phyloP scores from a whole-genome alignment of 331 rosid genomes.

The Cydonia oblonga region DNA sequence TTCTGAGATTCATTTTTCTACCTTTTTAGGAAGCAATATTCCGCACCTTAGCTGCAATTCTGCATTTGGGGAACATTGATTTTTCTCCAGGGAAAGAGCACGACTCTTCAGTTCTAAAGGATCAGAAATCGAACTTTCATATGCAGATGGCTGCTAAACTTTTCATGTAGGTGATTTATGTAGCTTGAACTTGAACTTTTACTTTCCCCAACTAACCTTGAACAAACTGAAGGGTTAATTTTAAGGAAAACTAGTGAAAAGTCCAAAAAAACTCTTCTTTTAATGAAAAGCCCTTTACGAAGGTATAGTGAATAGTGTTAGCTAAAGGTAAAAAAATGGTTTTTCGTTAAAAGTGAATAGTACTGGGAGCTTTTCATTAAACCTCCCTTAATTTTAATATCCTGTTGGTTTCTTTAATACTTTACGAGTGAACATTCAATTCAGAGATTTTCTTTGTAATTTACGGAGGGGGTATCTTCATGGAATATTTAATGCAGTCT shows the following conservation, averaged over 20 bases:
- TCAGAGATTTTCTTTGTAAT: neutral
- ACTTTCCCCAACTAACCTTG: neutral
- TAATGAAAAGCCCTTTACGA: no score
- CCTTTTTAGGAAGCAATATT: conserved; percentile 69
- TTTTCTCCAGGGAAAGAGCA: conserved; percentile 96
- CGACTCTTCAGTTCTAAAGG: conserved; percentile 70
- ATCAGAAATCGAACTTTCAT: conserved; percentile 73
- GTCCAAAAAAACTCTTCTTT: no score
- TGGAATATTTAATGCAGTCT: neutral
- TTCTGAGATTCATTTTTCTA: neutral
- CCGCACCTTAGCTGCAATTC: conserved; percentile 78
- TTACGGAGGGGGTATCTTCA: neutral
- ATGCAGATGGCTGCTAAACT: conserved; percentile 65
- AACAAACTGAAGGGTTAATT: neutral
- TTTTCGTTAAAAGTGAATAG: no score
- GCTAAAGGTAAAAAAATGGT: no score
- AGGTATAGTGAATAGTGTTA: no score
- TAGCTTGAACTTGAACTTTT: neutral
- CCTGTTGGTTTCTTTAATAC: neutral
- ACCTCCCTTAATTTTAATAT: neutral
- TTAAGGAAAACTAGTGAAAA: no score
- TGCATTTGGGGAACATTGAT: conserved; percentile 85
- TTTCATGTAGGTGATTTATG: conserved; percentile 51
- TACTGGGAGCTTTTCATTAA: no score
- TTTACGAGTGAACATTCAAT: neutral